Conservation (phyloP, 331 rosid genomes). For the Pyracantha coccinea region DNA sequence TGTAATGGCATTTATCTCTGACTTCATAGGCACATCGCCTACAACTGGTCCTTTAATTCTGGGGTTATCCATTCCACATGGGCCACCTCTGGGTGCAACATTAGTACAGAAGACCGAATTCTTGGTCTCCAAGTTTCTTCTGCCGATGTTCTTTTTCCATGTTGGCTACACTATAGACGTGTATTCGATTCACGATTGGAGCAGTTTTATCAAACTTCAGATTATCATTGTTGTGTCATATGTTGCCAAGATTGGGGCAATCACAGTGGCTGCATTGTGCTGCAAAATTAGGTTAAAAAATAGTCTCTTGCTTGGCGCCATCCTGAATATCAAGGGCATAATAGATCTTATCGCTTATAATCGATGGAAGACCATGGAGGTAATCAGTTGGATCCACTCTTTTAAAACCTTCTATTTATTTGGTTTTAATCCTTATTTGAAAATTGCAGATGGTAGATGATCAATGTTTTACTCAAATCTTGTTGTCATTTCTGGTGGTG, state of each 20-base stretch:
- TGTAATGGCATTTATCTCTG: conserved; percentile 44
- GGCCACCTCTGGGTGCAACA: conserved; percentile 71
- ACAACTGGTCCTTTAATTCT: conserved; percentile 37
- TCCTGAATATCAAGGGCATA: conserved; percentile 66
- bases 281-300: conserved; percentile 52
- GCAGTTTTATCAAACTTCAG: conserved; percentile 35
- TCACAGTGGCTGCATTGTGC: conserved; percentile 46
- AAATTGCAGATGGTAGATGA: conserved; percentile 19
- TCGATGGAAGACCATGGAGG: conserved; percentile 1
- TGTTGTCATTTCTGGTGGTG: not conserved
- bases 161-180: conserved; percentile 43
- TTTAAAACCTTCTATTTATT: too few species aligned
- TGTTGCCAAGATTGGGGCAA: conserved; percentile 41
- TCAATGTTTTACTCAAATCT: not conserved
- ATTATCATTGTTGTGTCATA: conserved; percentile 22
- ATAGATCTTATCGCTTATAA: conserved; percentile 32
- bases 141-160: conserved; percentile 36
- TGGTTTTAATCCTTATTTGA: too few species aligned
- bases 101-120: conserved; percentile 50
- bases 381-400: not conserved
- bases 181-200: conserved; percentile 33
- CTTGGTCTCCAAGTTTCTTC: conserved; percentile 38
- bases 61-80: conserved; percentile 62
- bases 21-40: conserved; percentile 39
- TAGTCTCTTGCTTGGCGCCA: conserved; percentile 47